Evolutionary conservation across 495 filamentous ascomycete genomes (phyloP).

Genomic region (Aspergillus asperescens): DNA sequence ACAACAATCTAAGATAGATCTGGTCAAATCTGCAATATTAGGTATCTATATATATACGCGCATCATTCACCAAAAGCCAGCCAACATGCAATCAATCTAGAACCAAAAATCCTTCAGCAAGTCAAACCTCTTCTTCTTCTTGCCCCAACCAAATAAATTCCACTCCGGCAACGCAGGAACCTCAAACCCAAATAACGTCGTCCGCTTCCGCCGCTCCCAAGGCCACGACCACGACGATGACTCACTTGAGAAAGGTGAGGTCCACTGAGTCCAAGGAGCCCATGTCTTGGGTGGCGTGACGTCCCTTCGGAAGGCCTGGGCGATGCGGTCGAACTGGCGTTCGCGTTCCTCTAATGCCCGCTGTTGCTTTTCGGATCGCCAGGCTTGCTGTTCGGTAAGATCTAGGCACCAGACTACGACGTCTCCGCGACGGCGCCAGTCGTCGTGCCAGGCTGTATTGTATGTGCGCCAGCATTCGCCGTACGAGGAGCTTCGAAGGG

Average conservation of each 20-base stretch:
- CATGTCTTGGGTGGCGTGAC: slow-evolving; percentile 10
- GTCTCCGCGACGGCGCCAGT: slow-evolving; percentile 77
- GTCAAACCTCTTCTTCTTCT: slow-evolving; percentile 12
- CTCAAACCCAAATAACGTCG: slow-evolving; percentile 13
- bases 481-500: slow-evolving; percentile 55
- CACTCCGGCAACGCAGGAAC: slow-evolving; percentile 13
- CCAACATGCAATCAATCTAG: slow-evolving; percentile 5
- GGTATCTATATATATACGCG: not conserved
- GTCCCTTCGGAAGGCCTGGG: slow-evolving; percentile 27
- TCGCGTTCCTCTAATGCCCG: slow-evolving; percentile 26
- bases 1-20: not conserved
- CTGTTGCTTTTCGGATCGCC: slow-evolving; percentile 24
- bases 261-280: slow-evolving; percentile 20
- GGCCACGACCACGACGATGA: slow-evolving; percentile 22
- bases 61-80: not conserved
- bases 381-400: slow-evolving; percentile 30
- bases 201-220: slow-evolving; percentile 19
- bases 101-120: slow-evolving; percentile 25
- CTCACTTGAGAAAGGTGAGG: slow-evolving; percentile 3
- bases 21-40: not conserved
- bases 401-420: slow-evolving; percentile 74
- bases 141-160: slow-evolving; percentile 11
- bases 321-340: slow-evolving; percentile 34
- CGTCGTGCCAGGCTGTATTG: slow-evolving; percentile 84
- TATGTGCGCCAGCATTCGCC: slow-evolving; percentile 64